Evolutionary conservation across 495 filamentous ascomycete genomes (phyloP).

Genomic region (Penicillium canescens): DNA sequence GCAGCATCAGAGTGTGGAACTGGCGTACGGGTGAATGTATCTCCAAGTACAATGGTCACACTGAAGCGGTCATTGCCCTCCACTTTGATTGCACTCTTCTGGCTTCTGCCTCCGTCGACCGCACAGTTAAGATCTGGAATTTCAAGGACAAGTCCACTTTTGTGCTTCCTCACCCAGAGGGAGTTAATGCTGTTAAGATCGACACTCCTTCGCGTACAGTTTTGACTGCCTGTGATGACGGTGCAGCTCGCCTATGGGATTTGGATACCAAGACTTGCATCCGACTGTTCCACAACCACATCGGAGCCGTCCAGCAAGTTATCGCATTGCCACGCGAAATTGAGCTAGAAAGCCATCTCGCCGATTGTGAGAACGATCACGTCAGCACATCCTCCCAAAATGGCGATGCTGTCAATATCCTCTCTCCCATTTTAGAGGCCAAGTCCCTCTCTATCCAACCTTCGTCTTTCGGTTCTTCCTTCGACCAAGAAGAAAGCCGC

Average conservation of each 20-base stretch:
- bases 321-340: conserved; percentile 79
- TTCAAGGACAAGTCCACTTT: conserved; percentile 81
- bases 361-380: conserved; percentile 58
- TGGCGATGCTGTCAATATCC: conserved; percentile 24
- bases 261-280: conserved; percentile 79
- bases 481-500: conserved; percentile 59
- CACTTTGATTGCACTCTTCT: conserved; percentile 83
- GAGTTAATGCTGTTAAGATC: conserved; percentile 90
- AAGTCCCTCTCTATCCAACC: conserved; percentile 42
- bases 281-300: conserved; percentile 84
- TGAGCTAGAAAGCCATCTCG: conserved; percentile 71
- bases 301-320: conserved; percentile 93
- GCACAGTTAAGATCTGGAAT: conserved; percentile 91
- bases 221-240: conserved; percentile 91
- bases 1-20: conserved; percentile 89
- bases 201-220: conserved; percentile 80
- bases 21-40: conserved; percentile 91
- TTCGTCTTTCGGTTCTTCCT: conserved; percentile 55
- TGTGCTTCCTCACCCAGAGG: conserved; percentile 79
- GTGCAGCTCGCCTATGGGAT: conserved; percentile 90
- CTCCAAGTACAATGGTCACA: conserved; percentile 75
- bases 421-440: conserved; percentile 27
- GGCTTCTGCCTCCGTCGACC: conserved; percentile 85
- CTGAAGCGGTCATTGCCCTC: conserved; percentile 76
- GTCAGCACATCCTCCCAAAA: conserved; percentile 39